Conservation (phyloP, 208 protist genomes). For the Novymonas esmeraldas region DNA sequence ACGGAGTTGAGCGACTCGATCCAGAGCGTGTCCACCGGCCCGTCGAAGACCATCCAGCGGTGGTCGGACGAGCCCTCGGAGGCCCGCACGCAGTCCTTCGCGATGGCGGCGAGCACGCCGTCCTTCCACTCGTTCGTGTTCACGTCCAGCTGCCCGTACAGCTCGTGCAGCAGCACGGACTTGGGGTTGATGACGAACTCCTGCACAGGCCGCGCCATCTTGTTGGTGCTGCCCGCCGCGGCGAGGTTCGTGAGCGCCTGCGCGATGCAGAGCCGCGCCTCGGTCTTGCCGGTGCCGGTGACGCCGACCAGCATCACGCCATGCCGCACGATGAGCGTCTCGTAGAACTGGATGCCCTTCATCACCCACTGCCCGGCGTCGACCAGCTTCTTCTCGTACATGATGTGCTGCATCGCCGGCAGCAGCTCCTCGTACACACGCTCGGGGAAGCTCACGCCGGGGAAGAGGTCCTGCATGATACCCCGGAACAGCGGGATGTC, state of each 20-base stretch:
- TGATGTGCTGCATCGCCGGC: constrained; percentile 82
- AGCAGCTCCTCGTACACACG: constrained; percentile 94
- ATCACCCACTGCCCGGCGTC: constrained; percentile 86
- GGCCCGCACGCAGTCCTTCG: constrained; percentile 88
- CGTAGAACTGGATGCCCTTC: constrained; percentile 98
- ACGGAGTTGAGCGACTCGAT: constrained; percentile 99
- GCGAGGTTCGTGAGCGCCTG: constrained; percentile 75
- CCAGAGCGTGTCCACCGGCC: constrained; percentile 99
- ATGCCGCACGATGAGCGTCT: constrained; percentile 97
- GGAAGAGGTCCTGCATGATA: constrained; percentile 99
- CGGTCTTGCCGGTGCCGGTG: constrained; percentile 97
- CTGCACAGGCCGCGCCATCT: constrained; percentile 81
- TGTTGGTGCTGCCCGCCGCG: constrained; percentile 55
- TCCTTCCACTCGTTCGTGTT: constrained; percentile 96
- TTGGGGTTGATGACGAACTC: constrained; percentile 98
- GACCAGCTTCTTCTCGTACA: constrained; percentile 76
- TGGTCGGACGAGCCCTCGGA: constrained; percentile 82
- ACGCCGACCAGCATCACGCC: constrained; percentile 99
- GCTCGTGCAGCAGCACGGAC: constrained; percentile 96
- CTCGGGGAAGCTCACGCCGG: constrained; percentile 94
- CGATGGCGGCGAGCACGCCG: constrained; percentile 91
- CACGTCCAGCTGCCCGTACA: constrained; percentile 96
- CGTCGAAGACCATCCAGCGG: constrained; percentile 99
- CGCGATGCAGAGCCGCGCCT: constrained; percentile 81
- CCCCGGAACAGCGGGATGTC: constrained; percentile 98